These are phyloP conservation scores for Aspergillus homomorphus DNA, from an alignment of 495 filamentous ascomycete genomes.

Conservation along the genomic window DNA sequence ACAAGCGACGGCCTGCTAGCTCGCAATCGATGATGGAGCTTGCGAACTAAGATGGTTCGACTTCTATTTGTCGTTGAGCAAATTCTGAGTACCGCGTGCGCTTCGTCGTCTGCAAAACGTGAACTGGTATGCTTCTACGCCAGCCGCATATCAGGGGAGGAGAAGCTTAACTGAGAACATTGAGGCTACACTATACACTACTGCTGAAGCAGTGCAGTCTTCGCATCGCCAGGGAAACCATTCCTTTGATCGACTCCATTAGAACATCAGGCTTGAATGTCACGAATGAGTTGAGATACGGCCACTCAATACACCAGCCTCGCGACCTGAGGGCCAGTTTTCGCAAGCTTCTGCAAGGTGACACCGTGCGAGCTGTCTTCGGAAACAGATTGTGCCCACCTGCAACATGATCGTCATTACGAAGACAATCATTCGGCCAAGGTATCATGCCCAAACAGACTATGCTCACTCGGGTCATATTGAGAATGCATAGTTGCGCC, in stretches of 20 bases:
- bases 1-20: not conserved
- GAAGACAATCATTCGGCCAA: not conserved
- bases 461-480: too few species aligned
- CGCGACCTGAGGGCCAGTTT: not conserved
- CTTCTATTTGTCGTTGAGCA: not conserved
- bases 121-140: not conserved
- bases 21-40: not conserved
- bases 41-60: not conserved
- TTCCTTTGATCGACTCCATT: too few species aligned
- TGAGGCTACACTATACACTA: too few species aligned
- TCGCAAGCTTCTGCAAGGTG: not conserved
- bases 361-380: not conserved
- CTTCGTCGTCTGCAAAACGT: too few species aligned
- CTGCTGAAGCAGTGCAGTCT: too few species aligned
- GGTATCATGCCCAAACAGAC: not conserved
- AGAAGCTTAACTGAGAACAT: too few species aligned
- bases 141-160: not conserved
- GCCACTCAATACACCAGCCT: not conserved
- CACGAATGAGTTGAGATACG: not conserved
- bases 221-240: too few species aligned
- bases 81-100: not conserved
- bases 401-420: not conserved
- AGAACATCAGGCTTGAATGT: not conserved
- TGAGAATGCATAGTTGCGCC: too few species aligned
- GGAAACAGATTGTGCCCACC: not conserved